These are phyloP conservation scores for Stachybotrys echinatus DNA, from an alignment of 2,329 filamentous ascomycete species.

Conservation along the genomic window DNA sequence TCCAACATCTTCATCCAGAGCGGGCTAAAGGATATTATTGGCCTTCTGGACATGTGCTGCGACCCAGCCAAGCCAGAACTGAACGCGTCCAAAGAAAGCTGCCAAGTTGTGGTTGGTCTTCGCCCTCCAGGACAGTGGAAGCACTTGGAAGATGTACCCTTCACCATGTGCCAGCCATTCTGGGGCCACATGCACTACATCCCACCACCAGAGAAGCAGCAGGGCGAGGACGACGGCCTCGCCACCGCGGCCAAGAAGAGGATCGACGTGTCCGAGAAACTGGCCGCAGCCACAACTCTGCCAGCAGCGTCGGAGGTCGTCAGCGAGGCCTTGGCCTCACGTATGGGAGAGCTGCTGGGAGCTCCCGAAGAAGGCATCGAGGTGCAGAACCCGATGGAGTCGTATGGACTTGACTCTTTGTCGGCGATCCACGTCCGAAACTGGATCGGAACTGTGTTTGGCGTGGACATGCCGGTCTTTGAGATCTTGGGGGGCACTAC, in stretches of 20 bases:
- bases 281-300: background rate
- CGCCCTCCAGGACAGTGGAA: background rate
- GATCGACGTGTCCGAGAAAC: background rate
- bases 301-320: background rate
- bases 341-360: background rate
- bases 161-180: background rate
- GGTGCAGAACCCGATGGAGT: background rate
- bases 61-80: too few species aligned
- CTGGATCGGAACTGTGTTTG: background rate
- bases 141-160: background rate
- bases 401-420: background rate
- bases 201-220: background rate
- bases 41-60: too few species aligned
- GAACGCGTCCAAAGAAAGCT: too few species aligned
- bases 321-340: background rate
- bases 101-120: background rate
- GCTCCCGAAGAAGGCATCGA: background rate
- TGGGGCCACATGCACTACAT: background rate
- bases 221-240: background rate
- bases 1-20: background rate
- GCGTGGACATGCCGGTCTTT: too few species aligned
- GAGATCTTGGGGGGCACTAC: too few species aligned
- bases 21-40: too few species aligned
- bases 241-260: background rate
- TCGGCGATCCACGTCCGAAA: background rate